phyloP scores from a whole-genome alignment of 1,284 basidiomycete genomes.

The Pseudozyma pruni region DNA sequence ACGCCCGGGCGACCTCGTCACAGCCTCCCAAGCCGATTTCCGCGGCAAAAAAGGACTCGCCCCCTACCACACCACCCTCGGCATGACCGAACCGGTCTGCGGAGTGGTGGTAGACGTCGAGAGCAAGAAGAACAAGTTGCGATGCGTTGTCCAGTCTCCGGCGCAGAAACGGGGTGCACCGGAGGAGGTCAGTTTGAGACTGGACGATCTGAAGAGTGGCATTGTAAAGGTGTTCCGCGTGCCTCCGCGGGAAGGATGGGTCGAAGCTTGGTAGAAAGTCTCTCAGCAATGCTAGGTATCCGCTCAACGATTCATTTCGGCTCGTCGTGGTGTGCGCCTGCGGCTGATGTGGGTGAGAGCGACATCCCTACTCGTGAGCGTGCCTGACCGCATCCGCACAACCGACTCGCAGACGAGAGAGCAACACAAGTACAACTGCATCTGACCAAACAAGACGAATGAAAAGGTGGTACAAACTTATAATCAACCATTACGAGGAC shows the following conservation, averaged over 20 bases:
- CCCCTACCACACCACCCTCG: conserved; percentile 76
- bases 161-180: conserved; percentile 70
- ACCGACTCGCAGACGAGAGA: no score
- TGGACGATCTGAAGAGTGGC: conserved; percentile 89
- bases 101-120: conserved; percentile 81
- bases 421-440: no score
- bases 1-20: conserved; percentile 84
- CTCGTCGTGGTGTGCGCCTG: no score
- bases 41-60: conserved; percentile 85
- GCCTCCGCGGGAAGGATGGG: conserved; percentile 39
- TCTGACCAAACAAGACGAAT: conserved; percentile 1
- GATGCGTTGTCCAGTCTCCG: conserved; percentile 74
- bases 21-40: conserved; percentile 80
- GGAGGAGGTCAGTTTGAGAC: conserved; percentile 81
- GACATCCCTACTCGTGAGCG: no score
- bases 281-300: no score
- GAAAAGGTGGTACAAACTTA: no score
- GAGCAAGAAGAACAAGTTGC: conserved; percentile 53
- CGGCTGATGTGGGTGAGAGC: no score
- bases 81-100: conserved; percentile 75
- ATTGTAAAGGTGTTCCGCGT: conserved; percentile 71
- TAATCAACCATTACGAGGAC: no score
- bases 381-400: no score
- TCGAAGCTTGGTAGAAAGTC: conserved; percentile 39
- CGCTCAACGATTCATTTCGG: no score